Evolutionary conservation across 2,329 filamentous ascomycete genomes (phyloP).

Genomic region (Diaporthe sp.): DNA sequence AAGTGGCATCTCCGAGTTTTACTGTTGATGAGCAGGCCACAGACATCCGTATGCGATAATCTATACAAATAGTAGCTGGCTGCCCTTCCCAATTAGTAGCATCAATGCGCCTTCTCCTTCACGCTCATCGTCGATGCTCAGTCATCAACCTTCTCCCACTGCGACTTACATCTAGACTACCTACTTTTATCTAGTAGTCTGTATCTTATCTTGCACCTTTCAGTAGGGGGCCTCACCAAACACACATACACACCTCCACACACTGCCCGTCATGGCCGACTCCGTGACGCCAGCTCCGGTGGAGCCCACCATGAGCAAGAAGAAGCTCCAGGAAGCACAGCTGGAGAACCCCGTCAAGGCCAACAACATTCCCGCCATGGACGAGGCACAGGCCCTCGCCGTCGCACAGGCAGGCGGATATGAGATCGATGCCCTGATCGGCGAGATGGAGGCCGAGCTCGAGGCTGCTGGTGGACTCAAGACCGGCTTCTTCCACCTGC

Average conservation of each 20-base stretch:
- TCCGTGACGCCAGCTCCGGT: slow-evolving; percentile 38
- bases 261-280: slow-evolving; percentile 35
- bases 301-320: slow-evolving; percentile 36
- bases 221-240: neutral
- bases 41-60: slow-evolving; percentile 15
- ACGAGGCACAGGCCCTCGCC: slow-evolving; percentile 54
- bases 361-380: slow-evolving; percentile 44
- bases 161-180: neutral
- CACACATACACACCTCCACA: neutral
- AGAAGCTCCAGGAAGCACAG: slow-evolving; percentile 44
- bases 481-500: slow-evolving; percentile 65
- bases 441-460: slow-evolving; percentile 58
- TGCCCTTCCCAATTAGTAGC: neutral
- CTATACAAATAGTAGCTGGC: slow-evolving; percentile 21
- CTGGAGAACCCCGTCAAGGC: slow-evolving; percentile 45
- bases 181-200: neutral
- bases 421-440: slow-evolving; percentile 57
- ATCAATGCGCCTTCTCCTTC: neutral
- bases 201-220: neutral
- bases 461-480: slow-evolving; percentile 48
- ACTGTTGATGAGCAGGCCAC: neutral
- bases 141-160: neutral
- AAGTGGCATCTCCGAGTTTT: slow-evolving; percentile 9
- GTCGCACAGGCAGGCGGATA: slow-evolving; percentile 52
- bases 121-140: slow-evolving; percentile 20